Conservation (phyloP, 768 basidiomycete genomes). For the Trametes elegans region DNA sequence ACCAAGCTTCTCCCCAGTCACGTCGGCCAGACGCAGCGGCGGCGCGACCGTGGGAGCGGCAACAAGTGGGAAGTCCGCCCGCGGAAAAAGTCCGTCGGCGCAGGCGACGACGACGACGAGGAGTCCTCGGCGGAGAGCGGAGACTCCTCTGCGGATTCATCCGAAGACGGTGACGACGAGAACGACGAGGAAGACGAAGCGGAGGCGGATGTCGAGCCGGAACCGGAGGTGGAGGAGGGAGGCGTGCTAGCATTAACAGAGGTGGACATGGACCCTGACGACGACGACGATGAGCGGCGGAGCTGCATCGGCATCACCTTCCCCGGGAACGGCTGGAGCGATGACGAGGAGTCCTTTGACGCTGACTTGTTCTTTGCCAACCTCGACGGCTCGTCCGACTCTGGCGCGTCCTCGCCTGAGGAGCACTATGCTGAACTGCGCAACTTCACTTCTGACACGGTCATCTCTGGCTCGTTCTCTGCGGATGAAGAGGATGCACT, state of each 20-base stretch:
- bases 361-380: conserved; percentile 84
- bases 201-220: conserved; percentile 24
- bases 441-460: conserved; percentile 25
- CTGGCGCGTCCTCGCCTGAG: conserved; percentile 43
- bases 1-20: conserved; percentile 13
- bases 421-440: conserved; percentile 45
- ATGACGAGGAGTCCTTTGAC: conserved; percentile 71
- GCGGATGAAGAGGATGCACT: conserved; percentile 30
- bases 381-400: conserved; percentile 56
- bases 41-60: conserved; percentile 28
- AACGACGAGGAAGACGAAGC: conserved; percentile 57
- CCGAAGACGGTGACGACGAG: conserved; percentile 41
- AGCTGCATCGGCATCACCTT: conserved; percentile 39
- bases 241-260: conserved; percentile 26
- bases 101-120: conserved; percentile 64
- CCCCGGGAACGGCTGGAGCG: conserved; percentile 75
- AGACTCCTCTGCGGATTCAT: conserved; percentile 46
- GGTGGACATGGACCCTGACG: conserved; percentile 25
- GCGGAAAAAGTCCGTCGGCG: conserved; percentile 70
- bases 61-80: conserved; percentile 66
- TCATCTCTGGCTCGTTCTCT: conserved; percentile 21
- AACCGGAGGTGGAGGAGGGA: conserved; percentile 32
- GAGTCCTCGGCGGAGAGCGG: conserved; percentile 55
- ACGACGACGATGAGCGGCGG: conserved; percentile 31
- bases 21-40: conserved; percentile 36